A percentile compares a stretch with the other conserved stretches of the same genome.
phyloP scores from a whole-genome alignment of 345 rosid genomes.

The Eucalyptus decipiens region DNA sequence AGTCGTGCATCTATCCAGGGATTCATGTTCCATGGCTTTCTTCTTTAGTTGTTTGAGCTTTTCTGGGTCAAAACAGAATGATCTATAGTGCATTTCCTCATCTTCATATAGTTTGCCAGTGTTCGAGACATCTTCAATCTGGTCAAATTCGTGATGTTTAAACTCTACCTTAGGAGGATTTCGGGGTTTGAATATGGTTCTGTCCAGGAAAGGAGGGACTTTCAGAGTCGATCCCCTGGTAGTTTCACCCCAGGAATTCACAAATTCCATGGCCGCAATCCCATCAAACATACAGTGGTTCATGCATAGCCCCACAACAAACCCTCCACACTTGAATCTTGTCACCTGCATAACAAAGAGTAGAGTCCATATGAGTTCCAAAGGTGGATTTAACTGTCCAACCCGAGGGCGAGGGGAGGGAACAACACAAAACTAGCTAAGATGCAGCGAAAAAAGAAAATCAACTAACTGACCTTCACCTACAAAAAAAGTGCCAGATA shows the following conservation, averaged over 20 bases:
- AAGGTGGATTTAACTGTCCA: not conserved
- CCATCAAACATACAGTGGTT: slow-evolving; percentile 90
- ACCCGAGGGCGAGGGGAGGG: not conserved
- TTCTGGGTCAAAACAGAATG: slow-evolving; percentile 55
- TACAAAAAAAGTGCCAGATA: not conserved
- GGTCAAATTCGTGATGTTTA: slow-evolving; percentile 60
- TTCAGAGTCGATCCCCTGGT: slow-evolving; percentile 64
- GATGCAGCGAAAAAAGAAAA: not conserved
- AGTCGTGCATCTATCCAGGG: slow-evolving; percentile 38
- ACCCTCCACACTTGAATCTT: slow-evolving; percentile 73
- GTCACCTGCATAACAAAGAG: slow-evolving; percentile 41
- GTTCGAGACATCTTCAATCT: slow-evolving; percentile 53
- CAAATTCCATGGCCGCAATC: slow-evolving; percentile 72
- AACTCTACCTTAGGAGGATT: slow-evolving; percentile 43
- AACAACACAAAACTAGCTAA: not conserved
- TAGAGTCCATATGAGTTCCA: not conserved
- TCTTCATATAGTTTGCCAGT: slow-evolving; percentile 49
- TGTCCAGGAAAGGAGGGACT: slow-evolving; percentile 50
- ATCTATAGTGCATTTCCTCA: slow-evolving; percentile 46
- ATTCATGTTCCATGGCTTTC: slow-evolving; percentile 27
- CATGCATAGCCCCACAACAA: slow-evolving; percentile 61
- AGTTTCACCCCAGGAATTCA: slow-evolving; percentile 78
- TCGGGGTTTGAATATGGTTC: slow-evolving; percentile 44
- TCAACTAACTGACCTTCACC: not conserved
- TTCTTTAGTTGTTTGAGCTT: slow-evolving; percentile 50